Evolutionary conservation across 495 filamentous ascomycete species (phyloP).

Genomic region (Podospora fimiseda): DNA sequence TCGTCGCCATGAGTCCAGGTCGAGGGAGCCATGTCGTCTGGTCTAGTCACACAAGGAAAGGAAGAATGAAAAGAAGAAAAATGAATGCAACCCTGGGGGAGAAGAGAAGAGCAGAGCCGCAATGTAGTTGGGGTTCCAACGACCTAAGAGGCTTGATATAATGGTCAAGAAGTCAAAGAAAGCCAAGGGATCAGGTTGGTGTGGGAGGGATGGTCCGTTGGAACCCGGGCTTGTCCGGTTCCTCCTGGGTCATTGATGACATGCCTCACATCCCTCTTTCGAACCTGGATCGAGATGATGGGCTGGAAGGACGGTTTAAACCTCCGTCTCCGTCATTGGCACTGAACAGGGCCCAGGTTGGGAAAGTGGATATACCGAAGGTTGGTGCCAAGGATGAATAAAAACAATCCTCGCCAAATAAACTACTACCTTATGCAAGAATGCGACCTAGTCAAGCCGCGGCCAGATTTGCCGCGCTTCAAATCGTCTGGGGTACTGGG

Average conservation of each 20-base stretch:
- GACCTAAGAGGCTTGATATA: slow-evolving; percentile 10
- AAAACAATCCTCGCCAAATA: background rate
- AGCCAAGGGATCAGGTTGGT: background rate
- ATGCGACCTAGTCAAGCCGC: background rate
- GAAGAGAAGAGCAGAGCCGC: slow-evolving; percentile 22
- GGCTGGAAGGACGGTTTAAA: background rate
- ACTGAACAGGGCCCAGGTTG: background rate
- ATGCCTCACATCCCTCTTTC: no score
- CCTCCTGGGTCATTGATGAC: no score
- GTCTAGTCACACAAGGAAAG: background rate
- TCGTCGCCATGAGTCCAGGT: slow-evolving; percentile 26
- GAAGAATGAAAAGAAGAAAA: background rate
- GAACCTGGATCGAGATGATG: background rate
- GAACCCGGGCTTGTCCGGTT: slow-evolving; percentile 11
- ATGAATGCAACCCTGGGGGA: background rate
- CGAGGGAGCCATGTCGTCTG: background rate
- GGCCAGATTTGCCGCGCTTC: background rate
- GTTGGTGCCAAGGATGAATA: background rate
- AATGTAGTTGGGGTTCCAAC: slow-evolving; percentile 17
- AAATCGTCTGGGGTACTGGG: background rate
- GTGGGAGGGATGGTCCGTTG: background rate
- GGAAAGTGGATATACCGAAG: background rate
- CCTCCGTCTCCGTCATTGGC: background rate
- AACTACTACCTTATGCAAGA: background rate
- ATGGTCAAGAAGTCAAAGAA: slow-evolving; percentile 14